Evolutionary conservation across 164 flowering plant species (phyloP), one percentile per base, ranked within the genome.

Genomic region (Platanus orientalis): DNA sequence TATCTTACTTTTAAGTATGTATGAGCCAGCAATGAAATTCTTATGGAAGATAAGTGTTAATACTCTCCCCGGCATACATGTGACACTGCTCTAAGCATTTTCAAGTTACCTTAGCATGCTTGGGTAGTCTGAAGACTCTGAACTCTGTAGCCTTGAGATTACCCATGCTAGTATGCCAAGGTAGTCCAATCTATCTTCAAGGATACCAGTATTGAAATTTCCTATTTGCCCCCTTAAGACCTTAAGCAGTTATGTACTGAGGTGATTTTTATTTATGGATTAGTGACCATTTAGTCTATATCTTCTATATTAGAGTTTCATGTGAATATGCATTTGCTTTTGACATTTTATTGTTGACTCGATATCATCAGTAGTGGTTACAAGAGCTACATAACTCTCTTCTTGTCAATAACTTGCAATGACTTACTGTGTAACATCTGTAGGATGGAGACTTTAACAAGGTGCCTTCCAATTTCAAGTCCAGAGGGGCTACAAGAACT

Each of bases 361-460:
- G 19, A n/a, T n/a, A n/a, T n/a, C n/a, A n/a, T 6, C 20, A 13
- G 2, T 19, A 16, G 49, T 19, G 20, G 19, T 45, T 45, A 19
- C 16, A 45, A 45, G n/a, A 45, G 20, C n/a, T 45, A n/a, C n/a
- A n/a, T n/a, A n/a, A n/a, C n/a, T n/a, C n/a, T n/a, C n/a, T 45
- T 29, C 27, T 36, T 47, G 26, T 47, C 26, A 27, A 19, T 45
- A 24, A 57, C 23, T 1, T 32, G 25, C 50, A 12, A 25, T 24
- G 24, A 12, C 42, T 24, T 57, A 51, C 16, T 57, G 10, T 29
- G 65, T 72, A 21, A 26, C 23, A 45, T 32, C 26, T 47, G 25
- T 57, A 81, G 84, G 70, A 72, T 66, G 79, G 82, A 81, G 2
- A 73, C 76, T 54, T 67, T 81, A 47, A 73, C 73, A 76, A 75